Evolutionary conservation across 441 rosid species (phyloP).

Genomic region (Gossypium aridum): DNA sequence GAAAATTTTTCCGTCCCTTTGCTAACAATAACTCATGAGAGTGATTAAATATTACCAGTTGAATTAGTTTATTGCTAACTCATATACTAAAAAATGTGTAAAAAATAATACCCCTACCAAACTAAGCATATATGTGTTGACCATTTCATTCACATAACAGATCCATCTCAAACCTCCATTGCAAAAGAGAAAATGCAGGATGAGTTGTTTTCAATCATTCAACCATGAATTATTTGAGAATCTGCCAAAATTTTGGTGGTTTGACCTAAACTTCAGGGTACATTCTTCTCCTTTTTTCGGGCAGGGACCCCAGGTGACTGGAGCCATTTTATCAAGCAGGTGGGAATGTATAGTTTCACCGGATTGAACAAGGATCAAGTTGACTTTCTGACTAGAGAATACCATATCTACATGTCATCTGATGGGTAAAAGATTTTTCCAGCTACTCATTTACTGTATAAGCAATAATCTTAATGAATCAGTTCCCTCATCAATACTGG

Average conservation of each 20-base stretch:
- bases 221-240: not conserved
- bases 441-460: not conserved
- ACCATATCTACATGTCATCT: constrained; percentile 88
- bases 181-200: not conserved
- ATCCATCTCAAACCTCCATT: not conserved
- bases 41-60: no score
- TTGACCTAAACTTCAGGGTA: not conserved
- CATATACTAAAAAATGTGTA: no score
- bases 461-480: not conserved
- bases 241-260: not conserved
- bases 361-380: constrained; percentile 78
- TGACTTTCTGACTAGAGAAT: constrained; percentile 72
- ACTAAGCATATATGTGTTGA: no score
- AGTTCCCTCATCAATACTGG: not conserved
- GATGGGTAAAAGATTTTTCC: constrained; percentile 56
- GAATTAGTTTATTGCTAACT: no score
- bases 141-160: no score
- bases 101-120: no score
- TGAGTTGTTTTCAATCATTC: not conserved
- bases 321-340: constrained; percentile 91
- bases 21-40: no score
- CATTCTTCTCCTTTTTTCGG: not conserved
- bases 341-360: constrained; percentile 95
- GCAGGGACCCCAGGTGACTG: constrained; percentile 97
- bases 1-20: no score